Evolutionary conservation across 441 rosid genomes (phyloP).

Genomic region (Macaranga tanarius): DNA sequence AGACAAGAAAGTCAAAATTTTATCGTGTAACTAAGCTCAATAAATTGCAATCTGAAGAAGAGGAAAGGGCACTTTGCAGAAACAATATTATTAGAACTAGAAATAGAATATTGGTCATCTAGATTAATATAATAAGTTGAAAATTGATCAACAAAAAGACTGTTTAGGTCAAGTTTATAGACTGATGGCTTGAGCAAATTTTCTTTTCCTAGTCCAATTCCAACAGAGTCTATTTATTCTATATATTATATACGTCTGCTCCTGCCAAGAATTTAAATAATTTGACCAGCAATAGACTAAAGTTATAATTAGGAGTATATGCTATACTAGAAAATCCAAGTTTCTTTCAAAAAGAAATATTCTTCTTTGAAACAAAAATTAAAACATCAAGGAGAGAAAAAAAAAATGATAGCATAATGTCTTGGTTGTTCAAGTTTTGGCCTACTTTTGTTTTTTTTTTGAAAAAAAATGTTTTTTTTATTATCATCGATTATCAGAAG

Average conservation of each 20-base stretch:
- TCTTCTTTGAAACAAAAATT: too few relatives aligned
- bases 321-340: too few relatives aligned
- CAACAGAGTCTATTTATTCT: too few relatives aligned
- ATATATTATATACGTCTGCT: background rate
- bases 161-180: conserved; percentile 33
- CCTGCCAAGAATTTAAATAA: background rate
- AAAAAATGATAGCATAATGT: too few relatives aligned
- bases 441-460: too few relatives aligned
- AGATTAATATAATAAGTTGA: background rate
- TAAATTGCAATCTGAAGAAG: background rate
- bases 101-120: background rate
- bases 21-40: background rate
- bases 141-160: too few relatives aligned
- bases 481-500: too few relatives aligned
- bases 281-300: background rate
- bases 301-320: too few relatives aligned
- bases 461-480: too few relatives aligned
- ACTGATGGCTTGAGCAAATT: background rate
- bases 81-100: background rate
- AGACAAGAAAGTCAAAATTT: background rate
- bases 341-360: too few relatives aligned
- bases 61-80: background rate
- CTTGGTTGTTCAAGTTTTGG: too few relatives aligned
- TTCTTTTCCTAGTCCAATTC: background rate
- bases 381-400: too few relatives aligned